Base-by-base conservation (phyloP, 148 eudicot genomes). In the Arctostaphylos glauca region DNA sequence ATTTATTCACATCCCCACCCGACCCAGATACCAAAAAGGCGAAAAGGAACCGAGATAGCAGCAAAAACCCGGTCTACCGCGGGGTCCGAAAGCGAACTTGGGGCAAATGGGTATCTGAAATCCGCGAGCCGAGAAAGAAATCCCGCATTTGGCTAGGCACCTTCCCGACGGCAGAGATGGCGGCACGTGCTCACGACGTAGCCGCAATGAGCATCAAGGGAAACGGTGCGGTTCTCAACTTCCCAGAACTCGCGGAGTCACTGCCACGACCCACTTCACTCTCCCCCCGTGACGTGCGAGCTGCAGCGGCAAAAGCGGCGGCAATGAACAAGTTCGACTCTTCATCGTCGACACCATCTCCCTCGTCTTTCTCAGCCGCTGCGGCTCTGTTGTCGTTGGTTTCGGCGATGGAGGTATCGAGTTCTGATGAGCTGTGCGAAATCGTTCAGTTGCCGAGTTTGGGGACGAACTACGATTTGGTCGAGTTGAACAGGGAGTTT, bases 21-120 rank as follows among this genome's bases (percentile, higher is more conserved):
- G 25, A 62, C 12, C 62, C 41, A 19, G 67, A 58, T 49, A 9
- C 82, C 60, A 68, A 78, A 7, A 85, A 80, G 49, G 76, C 60
- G 47, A 86, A 83, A 68, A 82, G 73, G 85, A 85, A 9, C 21
- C 64, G 76, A 47, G 85, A 82, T 62, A 73, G 3, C 54, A 66
- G 83, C 62, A 86, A 81, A 7, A 91, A 92, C 87, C 98, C 94
- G 67, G 90, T 88, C 0, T 94, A 91, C 87, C 87, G 93, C 0
- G 96, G 98, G 7, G 93, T 94, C 83, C 87, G 98, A 54, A 91
- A 88, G 94, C 80, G 98, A 7, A 85, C 85, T 49, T 94, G 96
- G 96, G 95, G 98, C 23, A 94, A 94, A 88, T 94, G 98, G 98
- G 98, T 94, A 2, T 94, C 98, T 13, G 96, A 94, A 88, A 94